Conservation (phyloP, 257 asterid genomes). For the Solanum dulcamara region DNA sequence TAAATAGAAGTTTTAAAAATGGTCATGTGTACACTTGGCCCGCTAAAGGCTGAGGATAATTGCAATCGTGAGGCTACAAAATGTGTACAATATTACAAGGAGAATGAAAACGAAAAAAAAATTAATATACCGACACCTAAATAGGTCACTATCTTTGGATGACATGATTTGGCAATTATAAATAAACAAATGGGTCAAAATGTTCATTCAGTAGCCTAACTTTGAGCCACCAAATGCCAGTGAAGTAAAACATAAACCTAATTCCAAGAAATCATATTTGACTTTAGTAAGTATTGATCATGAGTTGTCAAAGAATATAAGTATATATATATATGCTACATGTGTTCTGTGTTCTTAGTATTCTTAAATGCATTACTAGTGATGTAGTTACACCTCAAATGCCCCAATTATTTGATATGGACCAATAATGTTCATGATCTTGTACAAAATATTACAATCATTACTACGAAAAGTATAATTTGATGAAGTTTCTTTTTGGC, state of each 20-base stretch:
- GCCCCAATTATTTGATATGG: not conserved
- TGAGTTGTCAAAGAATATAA: not conserved
- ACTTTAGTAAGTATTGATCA: not conserved
- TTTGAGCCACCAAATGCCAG: slow-evolving; percentile 26
- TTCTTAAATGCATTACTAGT: not conserved
- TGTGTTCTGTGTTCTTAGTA: not conserved
- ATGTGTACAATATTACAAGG: not conserved
- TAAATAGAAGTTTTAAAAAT: not conserved
- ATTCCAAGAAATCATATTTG: slow-evolving; percentile 5
- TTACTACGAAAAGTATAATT: not conserved
- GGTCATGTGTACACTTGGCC: not conserved
- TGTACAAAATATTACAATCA: not conserved
- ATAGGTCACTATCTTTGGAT: not conserved
- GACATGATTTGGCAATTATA: slow-evolving; percentile 2
- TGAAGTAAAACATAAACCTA: slow-evolving; percentile 4
- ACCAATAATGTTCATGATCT: not conserved
- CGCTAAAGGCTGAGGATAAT: not conserved
- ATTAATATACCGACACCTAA: not conserved
- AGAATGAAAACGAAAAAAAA: not conserved
- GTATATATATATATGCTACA: not conserved
- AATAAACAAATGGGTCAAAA: slow-evolving; percentile 19
- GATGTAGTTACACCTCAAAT: not conserved
- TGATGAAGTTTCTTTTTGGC: not conserved
- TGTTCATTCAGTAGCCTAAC: slow-evolving; percentile 22
- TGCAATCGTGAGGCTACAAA: not conserved